Evolutionary conservation across 768 basidiomycete genomes (phyloP), one percentile per base, ranked within the genome.

Genomic region (Podaxis carcinomalis): DNA sequence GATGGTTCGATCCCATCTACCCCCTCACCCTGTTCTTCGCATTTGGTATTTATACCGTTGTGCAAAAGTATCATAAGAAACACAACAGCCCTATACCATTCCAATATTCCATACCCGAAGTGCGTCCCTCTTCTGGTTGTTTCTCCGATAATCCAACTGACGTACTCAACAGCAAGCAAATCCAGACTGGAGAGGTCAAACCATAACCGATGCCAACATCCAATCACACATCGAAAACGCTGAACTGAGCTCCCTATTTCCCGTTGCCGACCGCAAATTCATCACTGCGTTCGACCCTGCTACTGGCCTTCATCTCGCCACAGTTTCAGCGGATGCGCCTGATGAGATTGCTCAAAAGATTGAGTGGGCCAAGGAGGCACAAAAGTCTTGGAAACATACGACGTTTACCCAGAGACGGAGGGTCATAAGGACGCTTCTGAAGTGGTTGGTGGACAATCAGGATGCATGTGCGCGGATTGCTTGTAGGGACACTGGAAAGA

Each of bases 401-500:
- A 85, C 86, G 0, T 98, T 95, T 70, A 78, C 81, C 1, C 84
- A 95, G 66, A 80, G 97, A 44, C 80, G 89, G 70, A 83, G 90
- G 63, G 90, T 99, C 44, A 77, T 98, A 68, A 78, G 92, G 53
- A 95, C 92, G 68, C 70, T 99, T 63, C 79, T 94, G 69, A 91
- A 90, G 65, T 99, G 96, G 96, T 79, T 96, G 4, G 87, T 98
- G 36, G 87, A 90, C 64, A 95, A 98, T 68, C 91, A 95, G 75
- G 90, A 94, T 56, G 74, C 78, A 23, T 92, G 94, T 64, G 93
- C 93, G 35, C 80, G 88, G 44, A 90, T 96, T 27, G 93, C 93
- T 23, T 93, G 92, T 70, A 80, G 96, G 35, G 96, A 99, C 73
- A 93, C 93, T 0, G 96, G 96, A 44, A 99, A 98, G 81, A 98